Percentiles rank a stretch among this genome's conserved stretches.
phyloP scores from a whole-genome alignment of 306 rosid species.

The Pachyrhizus erosus region DNA sequence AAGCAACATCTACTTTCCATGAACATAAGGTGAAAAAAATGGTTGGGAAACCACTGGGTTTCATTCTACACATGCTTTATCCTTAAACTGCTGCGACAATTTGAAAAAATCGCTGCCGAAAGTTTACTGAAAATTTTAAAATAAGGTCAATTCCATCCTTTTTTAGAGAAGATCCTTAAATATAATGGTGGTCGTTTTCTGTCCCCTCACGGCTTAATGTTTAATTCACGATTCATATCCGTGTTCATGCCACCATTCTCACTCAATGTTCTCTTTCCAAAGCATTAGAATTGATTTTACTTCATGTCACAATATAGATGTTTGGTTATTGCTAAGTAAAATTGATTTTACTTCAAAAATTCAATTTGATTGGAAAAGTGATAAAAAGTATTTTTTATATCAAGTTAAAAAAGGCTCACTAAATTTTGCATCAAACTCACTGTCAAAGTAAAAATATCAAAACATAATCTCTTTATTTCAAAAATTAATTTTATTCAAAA shows the following conservation, averaged over 20 bases:
- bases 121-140: conserved; percentile 24
- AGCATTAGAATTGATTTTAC: not conserved
- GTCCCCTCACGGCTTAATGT: conserved; percentile 44
- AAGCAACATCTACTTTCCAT: conserved; percentile 27
- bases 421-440: too few relatives aligned
- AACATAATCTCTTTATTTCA: too few relatives aligned
- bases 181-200: conserved; percentile 49
- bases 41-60: not conserved
- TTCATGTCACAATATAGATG: not conserved
- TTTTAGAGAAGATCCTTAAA: conserved; percentile 32
- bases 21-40: not conserved
- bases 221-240: conserved; percentile 19
- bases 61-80: conserved; percentile 37
- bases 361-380: too few relatives aligned
- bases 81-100: conserved; percentile 50
- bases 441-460: too few relatives aligned
- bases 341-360: too few relatives aligned
- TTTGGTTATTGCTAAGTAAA: too few relatives aligned
- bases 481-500: not conserved
- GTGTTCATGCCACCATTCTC: conserved; percentile 43
- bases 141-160: conserved; percentile 22
- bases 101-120: conserved; percentile 49
- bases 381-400: too few relatives aligned
- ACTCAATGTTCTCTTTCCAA: conserved; percentile 33
- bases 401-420: too few relatives aligned